Base-by-base conservation (phyloP, 305 asterid genomes). In the Euphrasia arctica region DNA sequence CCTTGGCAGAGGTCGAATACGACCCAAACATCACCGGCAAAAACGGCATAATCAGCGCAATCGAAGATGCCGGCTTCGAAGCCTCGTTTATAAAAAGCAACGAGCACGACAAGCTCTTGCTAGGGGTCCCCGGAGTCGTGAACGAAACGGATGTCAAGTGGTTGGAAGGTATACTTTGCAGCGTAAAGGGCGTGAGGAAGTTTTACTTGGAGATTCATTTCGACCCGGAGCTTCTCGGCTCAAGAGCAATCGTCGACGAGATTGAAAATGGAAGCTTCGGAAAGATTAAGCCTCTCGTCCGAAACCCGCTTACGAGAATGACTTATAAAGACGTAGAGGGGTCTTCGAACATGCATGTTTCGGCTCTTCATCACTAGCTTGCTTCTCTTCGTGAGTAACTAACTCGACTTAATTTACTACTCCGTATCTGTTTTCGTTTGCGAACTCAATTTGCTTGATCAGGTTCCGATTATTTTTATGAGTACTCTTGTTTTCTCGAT, bases 21-120 rank as follows among this genome's bases (percentile, higher is more conserved):
- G 95, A 93, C 64, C 81, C 96, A n/a, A 63, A 83, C 31, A 64
- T 78, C 61, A 82, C 78, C 27, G 27, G 81, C 73, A 88, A 88
- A 82, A 89, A 90, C 58, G 95, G 83, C 62, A 79, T 93, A 64
- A 68, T 87, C 54, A 80, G 61, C 76, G 95, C 95, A 54, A 88
- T 93, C 58, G 95, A 88, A 81, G 96, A 93, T 85, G 97, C 97
- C 74, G 99, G 99, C 54, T 93, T 93, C 79, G 99, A 93, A 71
- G 95, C 86, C 72, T 83, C 96, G 74, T 86, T 93, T 75, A 82
- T 93, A 68, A 95, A 81, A 82, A 93, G 99, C 75, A 88, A 80
- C 47, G 97, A 86, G 79, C 93, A 86, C 82, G 95, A 90, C 63
- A 93, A 93, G 78, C 70, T 90, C 68, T 77, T 85, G 50, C 76